Conservation (phyloP, 2,329 filamentous ascomycete genomes). For the Ceratocystis harringtonii region DNA sequence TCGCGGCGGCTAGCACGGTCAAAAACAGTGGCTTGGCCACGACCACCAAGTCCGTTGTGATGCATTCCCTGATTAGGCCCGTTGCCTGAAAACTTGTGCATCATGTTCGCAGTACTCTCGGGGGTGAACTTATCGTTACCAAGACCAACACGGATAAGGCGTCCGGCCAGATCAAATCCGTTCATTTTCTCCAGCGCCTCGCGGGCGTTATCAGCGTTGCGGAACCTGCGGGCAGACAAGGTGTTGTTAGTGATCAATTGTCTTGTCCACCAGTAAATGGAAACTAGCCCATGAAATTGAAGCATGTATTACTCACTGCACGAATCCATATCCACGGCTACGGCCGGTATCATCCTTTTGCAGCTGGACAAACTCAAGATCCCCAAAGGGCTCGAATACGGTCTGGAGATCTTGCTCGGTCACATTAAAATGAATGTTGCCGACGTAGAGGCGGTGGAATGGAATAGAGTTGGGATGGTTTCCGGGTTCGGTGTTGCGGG, state of each 20-base stretch:
- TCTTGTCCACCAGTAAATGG: not conserved
- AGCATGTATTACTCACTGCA: conserved; percentile 56
- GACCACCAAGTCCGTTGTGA: conserved; percentile 80
- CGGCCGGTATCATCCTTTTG: conserved; percentile 89
- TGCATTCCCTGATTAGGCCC: conserved; percentile 51
- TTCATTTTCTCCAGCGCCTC: conserved; percentile 99
- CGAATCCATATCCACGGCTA: conserved; percentile 93
- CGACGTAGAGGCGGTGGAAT: conserved; percentile 95
- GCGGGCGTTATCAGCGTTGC: conserved; percentile 77
- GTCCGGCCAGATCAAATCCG: conserved; percentile 92
- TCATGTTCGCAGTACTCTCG: conserved; percentile 82
- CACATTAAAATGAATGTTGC: conserved; percentile 99
- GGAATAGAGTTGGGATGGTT: conserved; percentile 69
- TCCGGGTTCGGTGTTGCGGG: conserved; percentile 60
- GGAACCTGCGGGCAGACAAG: conserved; percentile 46
- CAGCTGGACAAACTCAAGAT: conserved; percentile 92
- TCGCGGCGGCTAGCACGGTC: conserved; percentile 86
- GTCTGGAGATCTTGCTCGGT: conserved; percentile 90
- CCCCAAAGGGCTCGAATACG: conserved; percentile 94
- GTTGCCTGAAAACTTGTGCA: conserved; percentile 81
- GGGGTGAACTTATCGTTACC: conserved; percentile 99
- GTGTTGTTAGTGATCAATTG: conserved; percentile 24
- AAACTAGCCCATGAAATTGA: too few relatives aligned
- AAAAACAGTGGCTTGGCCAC: conserved; percentile 53
- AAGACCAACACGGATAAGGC: conserved; percentile 94